Percentiles rank a stretch among this genome's conserved stretches.
Conservation (phyloP, 768 basidiomycete species). For the Mycena polygramma region DNA sequence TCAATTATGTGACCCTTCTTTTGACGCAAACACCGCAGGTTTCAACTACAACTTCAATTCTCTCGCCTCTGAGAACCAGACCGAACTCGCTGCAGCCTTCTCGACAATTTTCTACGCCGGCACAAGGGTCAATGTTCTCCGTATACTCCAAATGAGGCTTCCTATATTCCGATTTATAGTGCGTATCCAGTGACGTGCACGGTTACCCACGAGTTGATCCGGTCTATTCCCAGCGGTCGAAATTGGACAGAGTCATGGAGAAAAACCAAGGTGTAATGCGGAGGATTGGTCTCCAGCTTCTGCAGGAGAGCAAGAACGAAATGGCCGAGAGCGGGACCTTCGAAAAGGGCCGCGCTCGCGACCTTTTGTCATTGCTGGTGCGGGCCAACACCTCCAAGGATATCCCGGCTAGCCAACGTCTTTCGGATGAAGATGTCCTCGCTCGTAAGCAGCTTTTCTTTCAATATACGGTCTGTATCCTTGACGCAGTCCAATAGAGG, state of each 20-base stretch:
- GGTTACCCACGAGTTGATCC: background rate
- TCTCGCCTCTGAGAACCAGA: background rate
- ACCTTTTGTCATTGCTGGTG: slow-evolving; percentile 69
- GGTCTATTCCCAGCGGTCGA: background rate
- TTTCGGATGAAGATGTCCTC: slow-evolving; percentile 67
- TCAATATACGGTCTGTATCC: background rate
- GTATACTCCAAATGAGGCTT: background rate
- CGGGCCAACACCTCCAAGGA: slow-evolving; percentile 76
- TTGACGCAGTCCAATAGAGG: background rate
- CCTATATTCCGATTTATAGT: background rate
- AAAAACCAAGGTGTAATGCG: background rate
- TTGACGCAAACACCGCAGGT: background rate
- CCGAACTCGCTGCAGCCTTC: background rate
- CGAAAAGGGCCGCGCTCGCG: background rate
- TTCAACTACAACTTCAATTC: slow-evolving; percentile 6
- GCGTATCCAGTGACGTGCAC: too few relatives aligned
- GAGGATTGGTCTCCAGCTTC: slow-evolving; percentile 6
- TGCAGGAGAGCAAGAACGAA: slow-evolving; percentile 14
- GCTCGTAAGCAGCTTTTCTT: slow-evolving; percentile 1
- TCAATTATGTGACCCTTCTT: background rate
- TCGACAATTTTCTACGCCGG: background rate
- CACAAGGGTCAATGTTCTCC: background rate
- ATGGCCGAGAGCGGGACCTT: slow-evolving; percentile 10
- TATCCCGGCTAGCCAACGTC: slow-evolving; percentile 62
- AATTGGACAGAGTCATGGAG: background rate